phyloP scores from a whole-genome alignment of 2,329 filamentous ascomycete genomes.

The Calonectria henricotiae region DNA sequence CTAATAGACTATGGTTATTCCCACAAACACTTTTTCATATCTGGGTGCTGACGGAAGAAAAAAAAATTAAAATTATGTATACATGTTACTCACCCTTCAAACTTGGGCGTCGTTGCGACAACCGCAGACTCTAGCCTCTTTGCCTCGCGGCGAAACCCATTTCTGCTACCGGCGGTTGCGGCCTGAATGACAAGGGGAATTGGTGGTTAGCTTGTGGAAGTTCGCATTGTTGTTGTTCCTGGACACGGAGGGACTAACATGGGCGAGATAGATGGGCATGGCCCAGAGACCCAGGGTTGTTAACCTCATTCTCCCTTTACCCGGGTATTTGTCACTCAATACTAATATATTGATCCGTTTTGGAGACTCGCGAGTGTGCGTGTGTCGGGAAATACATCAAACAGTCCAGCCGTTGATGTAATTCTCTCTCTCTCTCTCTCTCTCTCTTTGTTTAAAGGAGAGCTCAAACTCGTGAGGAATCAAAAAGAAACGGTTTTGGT shows the following conservation, averaged over 20 bases:
- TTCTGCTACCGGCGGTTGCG: slow-evolving; percentile 37
- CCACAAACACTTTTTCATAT: too few relatives aligned
- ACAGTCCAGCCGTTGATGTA: slow-evolving; percentile 52
- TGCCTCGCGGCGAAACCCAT: slow-evolving; percentile 35
- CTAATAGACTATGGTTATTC: slow-evolving; percentile 38
- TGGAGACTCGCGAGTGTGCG: slow-evolving; percentile 28
- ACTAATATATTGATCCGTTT: slow-evolving; percentile 6
- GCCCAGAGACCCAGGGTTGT: slow-evolving; percentile 21
- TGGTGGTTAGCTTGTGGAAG: slow-evolving; percentile 15
- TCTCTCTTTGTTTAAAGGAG: neutral
- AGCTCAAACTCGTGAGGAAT: slow-evolving; percentile 27
- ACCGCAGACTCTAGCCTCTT: slow-evolving; percentile 43
- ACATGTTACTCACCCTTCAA: slow-evolving; percentile 47
- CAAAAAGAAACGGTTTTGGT: slow-evolving; percentile 31
- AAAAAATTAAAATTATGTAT: too few relatives aligned
- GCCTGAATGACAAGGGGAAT: slow-evolving; percentile 31
- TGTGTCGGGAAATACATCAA: slow-evolving; percentile 38
- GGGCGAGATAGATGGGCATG: slow-evolving; percentile 41
- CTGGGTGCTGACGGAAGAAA: too few relatives aligned
- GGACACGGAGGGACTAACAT: slow-evolving; percentile 37
- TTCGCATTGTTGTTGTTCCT: neutral
- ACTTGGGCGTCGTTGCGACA: slow-evolving; percentile 36
- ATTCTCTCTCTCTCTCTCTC: neutral
- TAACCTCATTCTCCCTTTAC: slow-evolving; percentile 31
- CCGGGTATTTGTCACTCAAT: slow-evolving; percentile 6